Conservation (phyloP, 768 basidiomycete species). For the Mycena albidolilacea region DNA sequence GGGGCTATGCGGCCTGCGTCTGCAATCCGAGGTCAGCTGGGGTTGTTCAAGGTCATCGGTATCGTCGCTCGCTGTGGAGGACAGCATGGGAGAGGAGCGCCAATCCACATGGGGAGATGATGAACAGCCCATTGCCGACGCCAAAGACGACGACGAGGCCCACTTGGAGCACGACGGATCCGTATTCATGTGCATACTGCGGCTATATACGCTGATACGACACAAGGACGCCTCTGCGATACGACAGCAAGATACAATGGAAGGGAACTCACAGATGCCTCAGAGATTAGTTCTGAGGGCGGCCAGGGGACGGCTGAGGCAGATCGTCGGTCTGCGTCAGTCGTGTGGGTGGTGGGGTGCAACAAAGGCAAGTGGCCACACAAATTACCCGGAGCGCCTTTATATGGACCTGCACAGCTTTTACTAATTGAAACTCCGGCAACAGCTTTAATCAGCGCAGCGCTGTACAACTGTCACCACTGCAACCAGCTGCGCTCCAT, state of each 20-base stretch:
- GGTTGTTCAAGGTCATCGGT: slow-evolving; percentile 25
- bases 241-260: slow-evolving; percentile 29
- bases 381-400: slow-evolving; percentile 25
- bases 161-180: slow-evolving; percentile 27
- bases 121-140: background rate
- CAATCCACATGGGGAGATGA: background rate
- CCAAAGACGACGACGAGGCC: slow-evolving; percentile 16
- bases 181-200: slow-evolving; percentile 25
- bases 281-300: slow-evolving; percentile 29
- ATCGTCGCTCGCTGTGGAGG: slow-evolving; percentile 33
- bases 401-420: slow-evolving; percentile 29
- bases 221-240: background rate
- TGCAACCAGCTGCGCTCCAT: too few relatives aligned
- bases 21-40: slow-evolving; percentile 34
- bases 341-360: slow-evolving; percentile 28
- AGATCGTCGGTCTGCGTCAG: slow-evolving; percentile 31
- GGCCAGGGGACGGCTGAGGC: slow-evolving; percentile 32
- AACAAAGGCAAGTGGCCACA: background rate
- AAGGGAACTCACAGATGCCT: slow-evolving; percentile 36
- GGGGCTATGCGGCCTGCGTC: slow-evolving; percentile 35
- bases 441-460: background rate
- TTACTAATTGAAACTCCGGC: slow-evolving; percentile 14
- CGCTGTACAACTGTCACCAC: background rate
- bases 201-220: slow-evolving; percentile 22
- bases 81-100: slow-evolving; percentile 33